These are phyloP conservation scores for Pyrenochaeta sp. DNA, from an alignment of 2,329 filamentous ascomycete species.

Conservation along the genomic window DNA sequence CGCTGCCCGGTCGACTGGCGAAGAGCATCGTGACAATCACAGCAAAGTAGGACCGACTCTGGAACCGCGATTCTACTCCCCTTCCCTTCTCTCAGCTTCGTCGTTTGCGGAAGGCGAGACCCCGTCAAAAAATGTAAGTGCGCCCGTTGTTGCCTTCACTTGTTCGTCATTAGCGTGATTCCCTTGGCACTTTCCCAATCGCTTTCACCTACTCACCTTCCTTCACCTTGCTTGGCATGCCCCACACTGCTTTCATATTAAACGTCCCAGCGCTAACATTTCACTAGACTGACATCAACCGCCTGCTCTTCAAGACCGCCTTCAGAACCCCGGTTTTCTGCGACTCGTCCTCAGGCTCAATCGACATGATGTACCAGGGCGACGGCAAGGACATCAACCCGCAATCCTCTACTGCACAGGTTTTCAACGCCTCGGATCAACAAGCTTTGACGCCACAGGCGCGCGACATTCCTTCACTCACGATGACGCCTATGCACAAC, in stretches of 20 bases:
- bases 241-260: no score
- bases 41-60: conserved; percentile 5
- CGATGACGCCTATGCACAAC: conserved; percentile 26
- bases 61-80: conserved; percentile 41
- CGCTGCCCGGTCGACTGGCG: conserved; percentile 23
- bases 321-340: no score
- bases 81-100: conserved; percentile 26
- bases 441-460: conserved; percentile 5
- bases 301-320: conserved; percentile 36
- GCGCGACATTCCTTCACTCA: conserved; percentile 12
- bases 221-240: not conserved
- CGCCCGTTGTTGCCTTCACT: conserved; percentile 21
- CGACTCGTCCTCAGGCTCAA: no score
- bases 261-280: conserved; percentile 23
- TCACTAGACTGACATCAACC: conserved; percentile 31
- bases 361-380: conserved; percentile 37
- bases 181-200: no score
- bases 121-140: conserved; percentile 44
- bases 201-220: conserved; percentile 13
- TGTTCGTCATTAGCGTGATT: no score
- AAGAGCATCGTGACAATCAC: conserved; percentile 12
- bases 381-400: conserved; percentile 28
- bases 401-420: conserved; percentile 14
- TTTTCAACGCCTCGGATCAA: conserved; percentile 6
- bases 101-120: conserved; percentile 28